Evolutionary conservation across 306 rosid genomes (phyloP), one percentile per base, ranked within the genome.

Genomic region (Quercus alba): DNA sequence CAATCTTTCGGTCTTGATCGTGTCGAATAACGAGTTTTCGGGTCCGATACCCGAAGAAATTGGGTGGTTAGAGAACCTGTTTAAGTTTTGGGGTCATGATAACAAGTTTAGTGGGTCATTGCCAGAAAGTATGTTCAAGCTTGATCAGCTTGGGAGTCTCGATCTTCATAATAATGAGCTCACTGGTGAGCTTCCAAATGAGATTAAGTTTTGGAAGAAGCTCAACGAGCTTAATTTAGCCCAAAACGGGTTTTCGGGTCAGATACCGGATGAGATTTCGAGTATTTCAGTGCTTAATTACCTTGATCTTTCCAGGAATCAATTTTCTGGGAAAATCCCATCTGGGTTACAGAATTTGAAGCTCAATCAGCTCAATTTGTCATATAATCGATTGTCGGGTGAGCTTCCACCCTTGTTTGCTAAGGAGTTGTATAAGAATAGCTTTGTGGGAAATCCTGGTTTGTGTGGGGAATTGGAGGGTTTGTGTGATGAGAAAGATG

Each of bases 401-500:
- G 86, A 76, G 17, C 88, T 95, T 51, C 99, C 99, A 4, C 89
- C 96, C n/a, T 17, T 74, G 73, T 85, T 93, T 78, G 87, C 88
- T 1, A 90, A 87, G 73, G 89, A 75, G n/a, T 82, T 83, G 86
- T 95, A 95, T 75, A 83, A 17, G 76, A 79, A 61, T 67, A 91
- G 97, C 85, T 95, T 95, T 81, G 56, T 95, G 68, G 99, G 94
- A 1, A 95, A 95, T 73, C 94, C 98, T 67, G 93, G 87, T 61
- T 84, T 93, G 14, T 95, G 99, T 73, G 91, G 86, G 30, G 88
- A 89, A 61, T 56, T 86, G 79, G 85, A 84, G 58, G 89, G 92
- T 56, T 59, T 87, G 44, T 91, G 97, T 82, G 81, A 83, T 35
- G 74, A 58, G 18, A 82, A 73, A 76, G 75, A 64, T 0, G 82